Conservation (phyloP, 345 rosid species). For the Arabis hirsuta region DNA sequence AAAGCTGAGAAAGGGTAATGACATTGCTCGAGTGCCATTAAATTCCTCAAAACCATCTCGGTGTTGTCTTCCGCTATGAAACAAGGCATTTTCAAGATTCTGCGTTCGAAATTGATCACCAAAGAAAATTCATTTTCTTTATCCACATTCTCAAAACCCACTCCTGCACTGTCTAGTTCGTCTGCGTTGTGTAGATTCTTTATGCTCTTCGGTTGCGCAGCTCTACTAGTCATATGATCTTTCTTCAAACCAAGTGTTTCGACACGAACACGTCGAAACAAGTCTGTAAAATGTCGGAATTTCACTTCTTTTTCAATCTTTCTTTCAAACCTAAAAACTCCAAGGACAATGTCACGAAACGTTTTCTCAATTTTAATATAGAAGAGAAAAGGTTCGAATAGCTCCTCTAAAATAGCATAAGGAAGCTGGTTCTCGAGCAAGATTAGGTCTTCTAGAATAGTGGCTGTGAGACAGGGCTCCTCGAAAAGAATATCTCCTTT, state of each 20-base stretch:
- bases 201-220: background rate
- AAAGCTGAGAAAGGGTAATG: conserved; percentile 9
- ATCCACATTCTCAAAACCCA: background rate
- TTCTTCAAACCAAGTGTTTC: conserved; percentile 27
- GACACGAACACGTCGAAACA: conserved; percentile 30
- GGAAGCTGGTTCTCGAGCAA: conserved; percentile 45
- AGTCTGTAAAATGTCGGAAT: conserved; percentile 40
- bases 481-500: conserved; percentile 6
- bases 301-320: background rate
- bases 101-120: conserved; percentile 19
- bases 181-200: conserved; percentile 30
- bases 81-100: conserved; percentile 33
- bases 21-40: conserved; percentile 45
- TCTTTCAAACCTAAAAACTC: conserved; percentile 5
- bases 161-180: conserved; percentile 34
- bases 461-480: conserved; percentile 10
- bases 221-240: background rate
- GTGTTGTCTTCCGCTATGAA: conserved; percentile 19
- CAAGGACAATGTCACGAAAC: background rate
- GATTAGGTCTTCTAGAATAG: conserved; percentile 31
- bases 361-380: background rate
- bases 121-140: conserved; percentile 12
- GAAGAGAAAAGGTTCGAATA: conserved; percentile 5
- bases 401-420: conserved; percentile 17
- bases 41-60: conserved; percentile 20